Evolutionary conservation across 805 yeast genomes (phyloP).

Genomic region (Wickerhamia fluorescens): DNA sequence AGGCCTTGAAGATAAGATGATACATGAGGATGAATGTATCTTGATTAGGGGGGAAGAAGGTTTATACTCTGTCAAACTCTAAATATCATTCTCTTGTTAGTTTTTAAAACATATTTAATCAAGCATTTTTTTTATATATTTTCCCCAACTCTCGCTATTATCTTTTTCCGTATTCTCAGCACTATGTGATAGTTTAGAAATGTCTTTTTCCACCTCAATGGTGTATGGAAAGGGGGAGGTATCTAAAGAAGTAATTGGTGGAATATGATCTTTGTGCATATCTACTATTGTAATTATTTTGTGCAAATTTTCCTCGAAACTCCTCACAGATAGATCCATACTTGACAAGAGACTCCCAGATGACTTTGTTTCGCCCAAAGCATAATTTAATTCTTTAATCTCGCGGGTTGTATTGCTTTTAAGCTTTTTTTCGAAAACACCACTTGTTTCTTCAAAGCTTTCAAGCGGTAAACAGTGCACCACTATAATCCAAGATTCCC

Average conservation of each 20-base stretch:
- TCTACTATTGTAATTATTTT: conserved; percentile 49
- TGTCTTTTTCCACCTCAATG: conserved; percentile 17
- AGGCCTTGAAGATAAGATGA: conserved; percentile 25
- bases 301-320: conserved; percentile 35
- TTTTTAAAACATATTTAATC: conserved; percentile 3
- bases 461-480: conserved; percentile 38
- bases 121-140: conserved; percentile 18
- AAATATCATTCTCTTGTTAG: conserved; percentile 1
- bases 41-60: conserved; percentile 60
- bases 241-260: conserved; percentile 64
- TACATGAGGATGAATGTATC: conserved; percentile 58
- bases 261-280: conserved; percentile 56
- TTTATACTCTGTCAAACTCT: conserved; percentile 33
- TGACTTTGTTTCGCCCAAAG: no score
- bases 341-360: no score
- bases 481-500: conserved; percentile 68
- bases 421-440: no score
- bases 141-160: conserved; percentile 36
- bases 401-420: no score
- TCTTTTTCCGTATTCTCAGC: conserved; percentile 10
- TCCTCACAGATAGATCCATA: conserved; percentile 28
- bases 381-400: no score
- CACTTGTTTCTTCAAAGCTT: no score
- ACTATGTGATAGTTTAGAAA: conserved; percentile 1
- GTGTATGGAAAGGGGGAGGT: conserved; percentile 54